Evolutionary conservation across 352 stramenopile genomes (phyloP).

Genomic region (Pythium inflatum): DNA sequence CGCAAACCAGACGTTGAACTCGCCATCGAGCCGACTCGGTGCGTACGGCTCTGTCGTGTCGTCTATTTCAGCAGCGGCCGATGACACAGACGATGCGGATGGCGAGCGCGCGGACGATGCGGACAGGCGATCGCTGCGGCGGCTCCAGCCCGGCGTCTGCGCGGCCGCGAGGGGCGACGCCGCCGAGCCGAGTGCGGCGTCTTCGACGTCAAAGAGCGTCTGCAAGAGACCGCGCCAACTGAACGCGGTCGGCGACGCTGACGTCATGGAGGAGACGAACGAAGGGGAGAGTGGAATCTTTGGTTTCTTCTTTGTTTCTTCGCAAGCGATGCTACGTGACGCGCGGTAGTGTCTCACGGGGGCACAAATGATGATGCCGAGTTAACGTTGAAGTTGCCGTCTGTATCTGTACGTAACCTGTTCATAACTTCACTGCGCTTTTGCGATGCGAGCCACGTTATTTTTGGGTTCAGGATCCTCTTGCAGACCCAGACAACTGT

Average conservation of each 20-base stretch:
- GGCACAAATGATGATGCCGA: background rate
- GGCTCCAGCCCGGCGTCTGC: constrained; percentile 21
- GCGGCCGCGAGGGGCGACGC: constrained; percentile 22
- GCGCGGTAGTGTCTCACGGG: background rate
- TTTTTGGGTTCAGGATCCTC: no score
- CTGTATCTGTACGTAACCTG: no score
- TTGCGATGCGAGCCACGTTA: no score
- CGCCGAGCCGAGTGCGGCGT: constrained; percentile 11
- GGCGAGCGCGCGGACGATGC: background rate
- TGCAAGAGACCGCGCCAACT: constrained; percentile 27
- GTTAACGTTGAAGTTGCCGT: background rate
- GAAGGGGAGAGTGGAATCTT: no score
- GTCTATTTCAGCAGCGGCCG: background rate
- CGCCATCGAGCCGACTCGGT: constrained; percentile 56
- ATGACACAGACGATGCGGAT: background rate
- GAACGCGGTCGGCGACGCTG: constrained; percentile 7
- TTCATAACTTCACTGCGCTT: no score
- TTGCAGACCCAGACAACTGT: no score
- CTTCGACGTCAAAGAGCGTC: constrained; percentile 23
- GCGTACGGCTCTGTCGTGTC: constrained; percentile 40
- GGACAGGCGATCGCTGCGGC: background rate
- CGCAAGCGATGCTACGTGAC: background rate
- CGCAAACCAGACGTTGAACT: constrained; percentile 73
- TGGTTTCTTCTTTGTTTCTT: no score
- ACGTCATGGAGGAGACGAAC: background rate